These are phyloP conservation scores for Tetraselmis striata DNA, from an alignment of 139 green algal species.

Conservation along the genomic window DNA sequence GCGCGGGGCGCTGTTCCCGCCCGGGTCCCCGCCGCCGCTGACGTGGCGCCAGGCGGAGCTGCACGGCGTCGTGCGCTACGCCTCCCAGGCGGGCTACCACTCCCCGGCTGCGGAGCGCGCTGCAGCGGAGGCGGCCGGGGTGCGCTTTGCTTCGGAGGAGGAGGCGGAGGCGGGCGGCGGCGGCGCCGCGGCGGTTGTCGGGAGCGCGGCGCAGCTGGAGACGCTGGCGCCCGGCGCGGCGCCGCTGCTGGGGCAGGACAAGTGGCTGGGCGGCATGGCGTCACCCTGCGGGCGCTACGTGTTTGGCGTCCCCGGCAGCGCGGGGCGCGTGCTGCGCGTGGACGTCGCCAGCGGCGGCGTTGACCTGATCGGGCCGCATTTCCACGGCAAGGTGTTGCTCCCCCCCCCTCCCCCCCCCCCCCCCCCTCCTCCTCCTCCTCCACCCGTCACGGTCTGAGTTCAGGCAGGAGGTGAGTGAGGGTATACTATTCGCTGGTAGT, in stretches of 20 bases:
- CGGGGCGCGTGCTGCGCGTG: background rate
- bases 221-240: background rate
- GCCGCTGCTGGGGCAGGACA: background rate
- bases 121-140: background rate
- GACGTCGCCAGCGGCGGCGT: background rate
- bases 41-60: background rate
- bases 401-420: too few species aligned
- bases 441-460: too few species aligned
- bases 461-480: too few species aligned
- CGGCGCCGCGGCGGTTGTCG: background rate
- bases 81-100: background rate
- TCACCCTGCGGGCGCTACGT: background rate
- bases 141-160: background rate
- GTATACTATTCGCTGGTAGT: too few species aligned
- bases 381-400: too few species aligned
- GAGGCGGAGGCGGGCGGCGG: background rate
- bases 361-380: background rate
- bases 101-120: background rate
- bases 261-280: background rate
- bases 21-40: background rate
- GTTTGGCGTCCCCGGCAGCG: background rate
- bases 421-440: too few species aligned
- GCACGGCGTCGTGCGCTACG: background rate
- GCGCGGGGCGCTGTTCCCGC: background rate
- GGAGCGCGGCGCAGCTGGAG: background rate